A percentile compares a stretch with the other conserved stretches of the same genome.
phyloP scores from a whole-genome alignment of 345 rosid genomes.

The Brassica rapa region DNA sequence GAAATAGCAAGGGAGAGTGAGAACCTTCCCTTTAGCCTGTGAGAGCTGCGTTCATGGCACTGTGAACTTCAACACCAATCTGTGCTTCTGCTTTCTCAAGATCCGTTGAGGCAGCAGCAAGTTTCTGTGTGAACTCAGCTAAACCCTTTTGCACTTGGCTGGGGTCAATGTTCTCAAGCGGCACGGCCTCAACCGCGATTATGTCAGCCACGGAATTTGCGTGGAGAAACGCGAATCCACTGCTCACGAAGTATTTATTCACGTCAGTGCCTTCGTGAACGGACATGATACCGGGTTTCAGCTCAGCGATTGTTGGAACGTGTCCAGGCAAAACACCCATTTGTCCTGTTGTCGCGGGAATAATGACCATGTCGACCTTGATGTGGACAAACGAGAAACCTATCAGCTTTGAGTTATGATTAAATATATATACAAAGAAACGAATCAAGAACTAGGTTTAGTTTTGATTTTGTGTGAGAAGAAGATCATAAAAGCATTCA shows the following conservation, averaged over 20 bases:
- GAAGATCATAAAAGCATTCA: neutral
- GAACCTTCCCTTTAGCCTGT: slow-evolving; percentile 49
- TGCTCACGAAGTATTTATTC: slow-evolving; percentile 79
- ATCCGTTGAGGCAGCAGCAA: slow-evolving; percentile 71
- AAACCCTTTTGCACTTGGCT: slow-evolving; percentile 81
- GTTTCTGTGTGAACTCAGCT: slow-evolving; percentile 72
- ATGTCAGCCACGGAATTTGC: slow-evolving; percentile 82
- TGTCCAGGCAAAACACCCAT: slow-evolving; percentile 95
- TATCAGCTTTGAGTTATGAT: slow-evolving; percentile 23
- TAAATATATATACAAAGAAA: slow-evolving; percentile 3
- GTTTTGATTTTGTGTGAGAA: neutral
- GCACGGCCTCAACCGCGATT: slow-evolving; percentile 78
- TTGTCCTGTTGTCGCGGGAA: slow-evolving; percentile 90
- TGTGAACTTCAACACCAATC: slow-evolving; percentile 76
- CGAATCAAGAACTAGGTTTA: neutral
- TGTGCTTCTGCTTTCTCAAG: slow-evolving; percentile 91
- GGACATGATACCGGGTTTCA: slow-evolving; percentile 82
- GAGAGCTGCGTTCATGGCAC: slow-evolving; percentile 68
- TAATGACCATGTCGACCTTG: slow-evolving; percentile 94
- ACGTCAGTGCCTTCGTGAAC: slow-evolving; percentile 82
- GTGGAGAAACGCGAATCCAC: slow-evolving; percentile 84
- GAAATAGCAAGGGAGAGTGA: slow-evolving; percentile 4
- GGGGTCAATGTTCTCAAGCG: slow-evolving; percentile 68
- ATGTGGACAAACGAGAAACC: slow-evolving; percentile 6
- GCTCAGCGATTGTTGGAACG: slow-evolving; percentile 82